These are phyloP conservation scores for Oldenlandia corymbosa DNA, from an alignment of 257 asterid genomes.

Conservation along the genomic window DNA sequence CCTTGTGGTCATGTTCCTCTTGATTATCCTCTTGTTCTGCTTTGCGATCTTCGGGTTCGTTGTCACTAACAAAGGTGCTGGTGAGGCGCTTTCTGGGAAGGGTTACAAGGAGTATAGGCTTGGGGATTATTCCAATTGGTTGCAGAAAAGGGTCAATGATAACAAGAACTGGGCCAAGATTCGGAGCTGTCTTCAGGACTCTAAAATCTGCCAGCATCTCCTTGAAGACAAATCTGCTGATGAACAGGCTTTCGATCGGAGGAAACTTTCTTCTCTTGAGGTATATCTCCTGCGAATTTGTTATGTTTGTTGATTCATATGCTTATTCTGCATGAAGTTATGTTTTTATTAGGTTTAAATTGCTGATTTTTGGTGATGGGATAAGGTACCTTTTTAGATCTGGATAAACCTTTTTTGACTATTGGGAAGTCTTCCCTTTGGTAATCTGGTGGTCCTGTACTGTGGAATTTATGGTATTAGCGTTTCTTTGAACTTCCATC, in stretches of 20 bases:
- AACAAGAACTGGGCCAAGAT: conserved; percentile 51
- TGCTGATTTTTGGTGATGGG: not conserved
- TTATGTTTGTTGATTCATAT: not conserved
- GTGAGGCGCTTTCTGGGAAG: conserved; percentile 42
- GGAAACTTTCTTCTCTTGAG: conserved; percentile 73
- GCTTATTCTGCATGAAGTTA: not conserved
- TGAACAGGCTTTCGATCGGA: conserved; percentile 30
- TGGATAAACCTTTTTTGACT: not conserved
- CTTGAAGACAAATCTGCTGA: conserved; percentile 28
- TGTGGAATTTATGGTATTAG: not conserved
- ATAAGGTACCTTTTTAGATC: conserved; percentile 10
- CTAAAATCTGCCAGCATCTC: conserved; percentile 60
- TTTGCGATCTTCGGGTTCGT: conserved; percentile 90
- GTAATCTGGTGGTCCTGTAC: not conserved
- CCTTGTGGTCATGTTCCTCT: conserved; percentile 68
- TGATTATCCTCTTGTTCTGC: conserved; percentile 57
- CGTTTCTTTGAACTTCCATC: too few species aligned
- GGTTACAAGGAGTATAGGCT: conserved; percentile 82
- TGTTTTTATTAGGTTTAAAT: not conserved
- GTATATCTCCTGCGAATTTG: conserved; percentile 22
- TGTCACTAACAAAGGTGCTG: conserved; percentile 86
- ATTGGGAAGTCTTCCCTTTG: not conserved
- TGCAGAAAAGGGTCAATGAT: conserved; percentile 67
- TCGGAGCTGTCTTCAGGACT: conserved; percentile 59
- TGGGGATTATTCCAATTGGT: conserved; percentile 79